phyloP scores from a whole-genome alignment of 1,139 yeast species.

The Protomyces inouyei region DNA sequence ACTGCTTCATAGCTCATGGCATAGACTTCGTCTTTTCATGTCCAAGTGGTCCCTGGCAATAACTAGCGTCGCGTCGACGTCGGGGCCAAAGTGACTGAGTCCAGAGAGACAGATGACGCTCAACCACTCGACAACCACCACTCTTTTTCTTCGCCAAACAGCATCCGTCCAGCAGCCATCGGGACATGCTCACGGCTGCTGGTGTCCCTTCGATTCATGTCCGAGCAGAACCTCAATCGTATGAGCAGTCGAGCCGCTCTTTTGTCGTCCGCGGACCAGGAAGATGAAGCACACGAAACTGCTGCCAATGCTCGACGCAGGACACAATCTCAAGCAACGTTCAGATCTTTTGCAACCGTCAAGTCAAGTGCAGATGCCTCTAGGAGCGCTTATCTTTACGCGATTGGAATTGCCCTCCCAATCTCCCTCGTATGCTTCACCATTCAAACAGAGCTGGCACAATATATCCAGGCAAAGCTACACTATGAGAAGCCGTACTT shows the following conservation, averaged over 20 bases:
- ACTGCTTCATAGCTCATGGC: too few species aligned
- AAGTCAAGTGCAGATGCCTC: conserved; percentile 6
- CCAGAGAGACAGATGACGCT: too few species aligned
- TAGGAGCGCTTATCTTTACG: conserved; percentile 13
- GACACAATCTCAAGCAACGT: conserved; percentile 8
- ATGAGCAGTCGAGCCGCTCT: neutral
- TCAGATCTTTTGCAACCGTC: conserved; percentile 5
- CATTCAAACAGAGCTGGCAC: conserved; percentile 72
- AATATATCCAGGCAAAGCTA: conserved; percentile 56
- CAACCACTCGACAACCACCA: too few species aligned
- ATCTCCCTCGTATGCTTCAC: conserved; percentile 64
- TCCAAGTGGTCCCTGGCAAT: too few species aligned
- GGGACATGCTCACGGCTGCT: too few species aligned
- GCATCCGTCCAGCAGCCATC: too few species aligned
- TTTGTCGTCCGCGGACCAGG: neutral
- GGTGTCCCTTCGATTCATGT: neutral
- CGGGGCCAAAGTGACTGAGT: too few species aligned
- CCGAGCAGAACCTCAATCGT: neutral
- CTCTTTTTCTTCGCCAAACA: too few species aligned
- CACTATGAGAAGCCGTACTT: conserved; percentile 67
- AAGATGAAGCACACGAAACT: neutral
- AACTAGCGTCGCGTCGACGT: too few species aligned
- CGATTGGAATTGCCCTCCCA: conserved; percentile 48
- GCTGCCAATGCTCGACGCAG: neutral
- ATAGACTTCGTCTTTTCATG: too few species aligned